These are phyloP conservation scores for Tolypocladium sp. DNA, from an alignment of 2,329 filamentous ascomycete genomes.

Conservation along the genomic window DNA sequence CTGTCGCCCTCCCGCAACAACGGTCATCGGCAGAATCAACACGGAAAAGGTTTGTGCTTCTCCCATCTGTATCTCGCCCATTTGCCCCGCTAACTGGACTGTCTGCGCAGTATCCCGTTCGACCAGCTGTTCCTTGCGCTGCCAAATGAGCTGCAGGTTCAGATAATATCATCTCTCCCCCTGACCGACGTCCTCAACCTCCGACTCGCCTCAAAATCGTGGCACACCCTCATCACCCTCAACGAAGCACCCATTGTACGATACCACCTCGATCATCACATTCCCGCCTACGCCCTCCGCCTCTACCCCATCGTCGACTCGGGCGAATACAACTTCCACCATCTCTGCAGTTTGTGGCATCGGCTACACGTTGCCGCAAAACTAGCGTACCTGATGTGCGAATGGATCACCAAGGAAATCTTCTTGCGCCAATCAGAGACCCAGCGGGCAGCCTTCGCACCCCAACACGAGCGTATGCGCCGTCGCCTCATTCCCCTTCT, in stretches of 20 bases:
- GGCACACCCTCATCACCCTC: slow-evolving; percentile 48
- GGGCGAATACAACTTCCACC: slow-evolving; percentile 44
- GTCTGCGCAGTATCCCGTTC: slow-evolving; percentile 32
- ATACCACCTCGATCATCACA: slow-evolving; percentile 49
- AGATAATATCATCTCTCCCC: slow-evolving; percentile 51
- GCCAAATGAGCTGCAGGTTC: slow-evolving; percentile 53
- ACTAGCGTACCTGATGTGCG: slow-evolving; percentile 50
- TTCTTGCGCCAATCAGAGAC: slow-evolving; percentile 49
- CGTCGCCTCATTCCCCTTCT: slow-evolving; percentile 53
- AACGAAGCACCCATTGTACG: slow-evolving; percentile 54
- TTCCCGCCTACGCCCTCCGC: slow-evolving; percentile 50
- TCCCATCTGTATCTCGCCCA: not conserved
- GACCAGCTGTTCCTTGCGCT: slow-evolving; percentile 49
- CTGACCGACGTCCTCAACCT: slow-evolving; percentile 52
- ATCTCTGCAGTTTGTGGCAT: slow-evolving; percentile 57
- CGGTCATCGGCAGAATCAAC: slow-evolving; percentile 16
- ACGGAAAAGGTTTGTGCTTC: slow-evolving; percentile 20
- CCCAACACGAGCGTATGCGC: slow-evolving; percentile 55
- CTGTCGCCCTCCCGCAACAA: slow-evolving; percentile 3
- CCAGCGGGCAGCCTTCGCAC: slow-evolving; percentile 47
- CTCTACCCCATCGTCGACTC: slow-evolving; percentile 47
- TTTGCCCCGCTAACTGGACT: slow-evolving; percentile 8
- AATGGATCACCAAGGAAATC: slow-evolving; percentile 57
- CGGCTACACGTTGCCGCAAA: slow-evolving; percentile 56
- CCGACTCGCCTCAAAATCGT: slow-evolving; percentile 47